Percentiles rank a stretch among this genome's conserved stretches.
Conservation (phyloP, 2,329 filamentous ascomycete genomes). For the Nannizzia gypsea region DNA sequence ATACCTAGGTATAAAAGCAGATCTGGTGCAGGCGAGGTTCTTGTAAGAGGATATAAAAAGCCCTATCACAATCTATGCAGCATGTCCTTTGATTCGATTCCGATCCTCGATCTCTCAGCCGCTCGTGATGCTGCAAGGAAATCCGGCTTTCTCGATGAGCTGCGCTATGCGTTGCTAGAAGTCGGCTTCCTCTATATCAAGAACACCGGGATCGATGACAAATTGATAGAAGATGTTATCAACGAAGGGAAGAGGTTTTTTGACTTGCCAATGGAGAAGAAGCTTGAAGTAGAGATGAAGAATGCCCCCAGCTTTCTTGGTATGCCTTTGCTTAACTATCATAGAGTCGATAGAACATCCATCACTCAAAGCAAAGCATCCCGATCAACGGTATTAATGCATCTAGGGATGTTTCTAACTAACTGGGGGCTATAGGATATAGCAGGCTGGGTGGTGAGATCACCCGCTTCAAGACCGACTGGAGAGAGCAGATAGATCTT, state of each 20-base stretch:
- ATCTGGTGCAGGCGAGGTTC: neutral
- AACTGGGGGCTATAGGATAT: constrained; percentile 18
- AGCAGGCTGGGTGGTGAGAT: constrained; percentile 44
- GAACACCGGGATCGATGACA: constrained; percentile 60
- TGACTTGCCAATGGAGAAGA: constrained; percentile 61
- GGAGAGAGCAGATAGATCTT: constrained; percentile 77
- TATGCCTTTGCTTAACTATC: constrained; percentile 43
- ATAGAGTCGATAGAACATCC: neutral
- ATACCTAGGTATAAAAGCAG: neutral
- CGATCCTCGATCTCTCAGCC: constrained; percentile 61
- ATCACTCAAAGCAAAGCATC: neutral
- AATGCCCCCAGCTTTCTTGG: constrained; percentile 61
- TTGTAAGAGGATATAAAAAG: neutral
- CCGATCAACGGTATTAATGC: too few relatives aligned
- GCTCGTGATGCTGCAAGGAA: constrained; percentile 56
- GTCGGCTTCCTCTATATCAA: constrained; percentile 82
- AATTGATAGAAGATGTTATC: constrained; percentile 55
- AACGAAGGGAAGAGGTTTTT: constrained; percentile 62
- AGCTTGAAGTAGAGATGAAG: constrained; percentile 63
- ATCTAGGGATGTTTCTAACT: neutral
- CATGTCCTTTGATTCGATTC: constrained; percentile 64
- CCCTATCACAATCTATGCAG: neutral
- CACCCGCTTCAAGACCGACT: constrained; percentile 64
- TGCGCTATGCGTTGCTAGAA: constrained; percentile 66
- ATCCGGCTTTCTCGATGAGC: constrained; percentile 55